Conservation (phyloP, 768 basidiomycete species). For the Podaxis rugospora region DNA sequence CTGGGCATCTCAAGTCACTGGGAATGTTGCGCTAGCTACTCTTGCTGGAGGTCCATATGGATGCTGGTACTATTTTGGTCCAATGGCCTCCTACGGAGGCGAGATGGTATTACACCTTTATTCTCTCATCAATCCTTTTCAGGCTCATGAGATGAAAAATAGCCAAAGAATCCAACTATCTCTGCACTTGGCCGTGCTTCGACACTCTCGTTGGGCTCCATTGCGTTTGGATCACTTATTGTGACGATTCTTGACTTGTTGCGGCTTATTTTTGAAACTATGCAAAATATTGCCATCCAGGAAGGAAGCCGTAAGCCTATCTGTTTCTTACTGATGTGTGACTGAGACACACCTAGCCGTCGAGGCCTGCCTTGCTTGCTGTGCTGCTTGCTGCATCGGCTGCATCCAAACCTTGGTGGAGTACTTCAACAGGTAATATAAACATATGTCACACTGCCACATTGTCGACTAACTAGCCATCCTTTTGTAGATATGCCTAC, state of each 20-base stretch:
- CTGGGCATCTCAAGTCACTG: constrained; percentile 82
- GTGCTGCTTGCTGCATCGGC: constrained; percentile 73
- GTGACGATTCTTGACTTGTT: constrained; percentile 76
- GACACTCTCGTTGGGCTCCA: constrained; percentile 76
- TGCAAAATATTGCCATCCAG: constrained; percentile 52
- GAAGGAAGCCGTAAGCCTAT: constrained; percentile 60
- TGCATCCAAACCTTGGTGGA: constrained; percentile 65
- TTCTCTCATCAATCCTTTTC: not conserved
- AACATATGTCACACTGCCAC: not conserved
- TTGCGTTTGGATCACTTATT: constrained; percentile 81
- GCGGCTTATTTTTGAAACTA: constrained; percentile 52
- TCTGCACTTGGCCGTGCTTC: constrained; percentile 71
- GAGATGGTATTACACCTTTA: constrained; percentile 44
- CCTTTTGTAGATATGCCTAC: constrained; percentile 57
- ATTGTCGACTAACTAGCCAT: not conserved
- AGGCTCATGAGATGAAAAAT: not conserved
- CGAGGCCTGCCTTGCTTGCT: constrained; percentile 70
- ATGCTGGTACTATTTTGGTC: constrained; percentile 84
- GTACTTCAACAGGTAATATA: constrained; percentile 69
- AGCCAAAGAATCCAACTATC: constrained; percentile 70
- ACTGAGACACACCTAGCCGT: constrained; percentile 41
- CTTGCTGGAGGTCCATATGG: constrained; percentile 79
- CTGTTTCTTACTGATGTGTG: not conserved
- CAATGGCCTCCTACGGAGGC: constrained; percentile 44
- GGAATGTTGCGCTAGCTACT: constrained; percentile 73